These are phyloP conservation scores for Pichia membranifaciens DNA, from an alignment of 805 yeast genomes.

Conservation along the genomic window DNA sequence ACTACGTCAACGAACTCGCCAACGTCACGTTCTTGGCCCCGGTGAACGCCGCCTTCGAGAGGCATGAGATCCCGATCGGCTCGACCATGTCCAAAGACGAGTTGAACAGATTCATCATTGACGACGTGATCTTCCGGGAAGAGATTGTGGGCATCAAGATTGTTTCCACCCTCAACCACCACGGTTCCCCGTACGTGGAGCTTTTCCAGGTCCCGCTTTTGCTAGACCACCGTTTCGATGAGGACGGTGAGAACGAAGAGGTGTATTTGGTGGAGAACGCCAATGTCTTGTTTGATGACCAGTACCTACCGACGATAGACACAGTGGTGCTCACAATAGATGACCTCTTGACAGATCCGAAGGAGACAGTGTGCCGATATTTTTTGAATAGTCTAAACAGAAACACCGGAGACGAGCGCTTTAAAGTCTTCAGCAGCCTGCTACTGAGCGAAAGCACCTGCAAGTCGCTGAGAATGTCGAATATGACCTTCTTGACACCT, in stretches of 20 bases:
- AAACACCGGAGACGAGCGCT: constrained; percentile 16
- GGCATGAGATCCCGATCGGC: constrained; percentile 1
- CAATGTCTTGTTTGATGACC: constrained; percentile 51
- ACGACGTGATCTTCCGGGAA: constrained; percentile 26
- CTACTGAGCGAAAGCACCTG: constrained; percentile 20
- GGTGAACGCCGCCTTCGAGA: constrained; percentile 63
- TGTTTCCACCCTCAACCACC: constrained; percentile 19
- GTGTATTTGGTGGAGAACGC: constrained; percentile 35
- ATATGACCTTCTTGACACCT: constrained; percentile 44
- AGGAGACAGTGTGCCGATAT: constrained; percentile 33
- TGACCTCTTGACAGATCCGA: constrained; percentile 33
- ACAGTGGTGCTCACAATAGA: constrained; percentile 65
- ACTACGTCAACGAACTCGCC: constrained; percentile 48
- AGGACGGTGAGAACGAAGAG: constrained; percentile 23
- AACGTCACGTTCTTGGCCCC: constrained; percentile 80
- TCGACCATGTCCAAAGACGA: constrained; percentile 14
- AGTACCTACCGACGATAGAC: constrained; percentile 54
- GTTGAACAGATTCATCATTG: constrained; percentile 31
- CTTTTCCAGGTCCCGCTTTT: constrained; percentile 29
- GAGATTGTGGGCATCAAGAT: constrained; percentile 29
- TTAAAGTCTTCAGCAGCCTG: constrained; percentile 18
- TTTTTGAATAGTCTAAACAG: constrained; percentile 19
- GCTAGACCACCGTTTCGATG: constrained; percentile 25
- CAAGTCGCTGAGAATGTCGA: constrained; percentile 18
- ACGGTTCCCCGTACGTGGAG: constrained; percentile 19